A percentile compares a stretch with the other conserved stretches of the same genome.
Evolutionary conservation across 208 protist species (phyloP).

Genomic region (Tritrichomonas foetus): DNA sequence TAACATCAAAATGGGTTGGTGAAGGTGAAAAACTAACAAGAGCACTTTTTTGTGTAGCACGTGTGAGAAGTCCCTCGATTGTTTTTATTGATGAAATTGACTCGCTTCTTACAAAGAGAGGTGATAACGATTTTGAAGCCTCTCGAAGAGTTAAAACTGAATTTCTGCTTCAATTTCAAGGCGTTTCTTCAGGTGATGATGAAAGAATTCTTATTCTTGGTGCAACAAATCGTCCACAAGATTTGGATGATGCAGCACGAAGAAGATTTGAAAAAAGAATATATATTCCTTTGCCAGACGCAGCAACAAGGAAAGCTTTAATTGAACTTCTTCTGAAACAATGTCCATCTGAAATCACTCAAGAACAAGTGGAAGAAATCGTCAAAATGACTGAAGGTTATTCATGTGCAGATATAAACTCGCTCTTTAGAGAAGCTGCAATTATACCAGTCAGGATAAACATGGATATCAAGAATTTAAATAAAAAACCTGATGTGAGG

Average conservation of each 20-base stretch:
- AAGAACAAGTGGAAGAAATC: conserved; percentile 46
- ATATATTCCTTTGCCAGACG: conserved; percentile 80
- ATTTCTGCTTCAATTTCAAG: conserved; percentile 80
- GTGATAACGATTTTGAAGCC: conserved; percentile 39
- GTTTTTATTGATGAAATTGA: conserved; percentile 78
- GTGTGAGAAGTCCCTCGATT: conserved; percentile 62
- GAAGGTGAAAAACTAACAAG: conserved; percentile 73
- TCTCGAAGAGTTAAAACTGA: conserved; percentile 80
- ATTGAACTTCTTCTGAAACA: neutral
- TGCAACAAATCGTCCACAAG: conserved; percentile 76
- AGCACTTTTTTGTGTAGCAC: conserved; percentile 70
- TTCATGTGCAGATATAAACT: conserved; percentile 63
- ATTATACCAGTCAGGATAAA: conserved; percentile 66
- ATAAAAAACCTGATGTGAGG: neutral
- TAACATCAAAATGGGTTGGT: conserved; percentile 73
- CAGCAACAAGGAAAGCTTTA: conserved; percentile 49
- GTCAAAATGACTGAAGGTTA: conserved; percentile 60
- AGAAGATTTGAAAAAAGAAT: conserved; percentile 65
- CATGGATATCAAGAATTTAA: neutral
- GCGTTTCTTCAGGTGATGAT: conserved; percentile 50
- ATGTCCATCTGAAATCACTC: neutral
- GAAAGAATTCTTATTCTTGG: conserved; percentile 62
- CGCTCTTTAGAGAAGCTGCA: conserved; percentile 69
- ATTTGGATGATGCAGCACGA: conserved; percentile 79
- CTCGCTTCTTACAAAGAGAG: conserved; percentile 61